Evolutionary conservation across 495 filamentous ascomycete species (phyloP).

Genomic region (Amorphotheca resinae): DNA sequence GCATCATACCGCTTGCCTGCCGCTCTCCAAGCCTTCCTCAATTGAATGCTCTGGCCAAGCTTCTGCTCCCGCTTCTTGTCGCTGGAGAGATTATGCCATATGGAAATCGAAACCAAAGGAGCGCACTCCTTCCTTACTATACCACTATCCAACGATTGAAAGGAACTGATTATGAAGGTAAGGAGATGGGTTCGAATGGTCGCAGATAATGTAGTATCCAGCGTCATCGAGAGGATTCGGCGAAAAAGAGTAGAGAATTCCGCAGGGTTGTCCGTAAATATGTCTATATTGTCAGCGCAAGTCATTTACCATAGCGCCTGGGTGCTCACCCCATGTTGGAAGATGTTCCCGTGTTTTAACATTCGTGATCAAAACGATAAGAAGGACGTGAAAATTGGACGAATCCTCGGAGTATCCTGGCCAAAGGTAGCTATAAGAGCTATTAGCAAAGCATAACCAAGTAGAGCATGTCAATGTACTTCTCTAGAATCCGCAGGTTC

Average conservation of each 20-base stretch:
- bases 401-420: constrained; percentile 81
- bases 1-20: constrained; percentile 75
- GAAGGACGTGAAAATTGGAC: constrained; percentile 78
- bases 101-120: constrained; percentile 83
- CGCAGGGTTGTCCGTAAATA: constrained; percentile 62
- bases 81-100: constrained; percentile 85
- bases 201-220: constrained; percentile 62
- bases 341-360: constrained; percentile 80
- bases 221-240: constrained; percentile 75
- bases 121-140: constrained; percentile 93
- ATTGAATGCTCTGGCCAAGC: constrained; percentile 53
- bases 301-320: not conserved
- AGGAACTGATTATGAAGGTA: constrained; percentile 78
- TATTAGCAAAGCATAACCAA: constrained; percentile 14
- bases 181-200: constrained; percentile 67
- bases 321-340: constrained; percentile 65
- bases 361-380: constrained; percentile 75
- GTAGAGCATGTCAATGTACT: constrained; percentile 31
- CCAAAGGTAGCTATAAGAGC: constrained; percentile 68
- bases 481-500: constrained; percentile 82
- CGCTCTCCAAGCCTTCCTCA: constrained; percentile 87
- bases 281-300: constrained; percentile 31
- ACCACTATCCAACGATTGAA: constrained; percentile 83
- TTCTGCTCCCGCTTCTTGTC: constrained; percentile 39
- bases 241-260: constrained; percentile 89